A percentile compares a stretch with the other conserved stretches of the same genome.
Conservation (phyloP, 345 rosid species). For the Psidium friedrichsthalianum region DNA sequence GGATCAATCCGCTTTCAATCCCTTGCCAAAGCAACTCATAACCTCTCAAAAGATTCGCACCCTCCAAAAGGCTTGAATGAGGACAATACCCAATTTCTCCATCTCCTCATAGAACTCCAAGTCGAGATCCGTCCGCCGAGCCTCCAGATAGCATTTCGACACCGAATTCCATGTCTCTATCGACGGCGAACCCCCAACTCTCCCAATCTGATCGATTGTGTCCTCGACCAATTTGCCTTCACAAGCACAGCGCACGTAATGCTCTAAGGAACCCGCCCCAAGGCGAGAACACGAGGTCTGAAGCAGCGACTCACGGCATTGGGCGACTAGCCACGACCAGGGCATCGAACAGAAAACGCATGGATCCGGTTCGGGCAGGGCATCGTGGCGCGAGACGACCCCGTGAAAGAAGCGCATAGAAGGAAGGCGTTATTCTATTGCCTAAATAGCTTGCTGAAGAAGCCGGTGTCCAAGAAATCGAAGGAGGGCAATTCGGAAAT, state of each 20-base stretch:
- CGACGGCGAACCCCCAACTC: conserved; percentile 8
- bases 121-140: conserved; percentile 27
- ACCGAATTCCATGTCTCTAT: conserved; percentile 39
- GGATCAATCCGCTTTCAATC: conserved; percentile 28
- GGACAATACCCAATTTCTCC: conserved; percentile 20
- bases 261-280: conserved; percentile 22
- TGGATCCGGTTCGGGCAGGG: conserved; percentile 27
- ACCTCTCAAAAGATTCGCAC: conserved; percentile 23
- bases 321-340: conserved; percentile 48
- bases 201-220: conserved; percentile 21
- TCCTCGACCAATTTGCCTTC: conserved; percentile 34
- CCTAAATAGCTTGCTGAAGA: conserved; percentile 33
- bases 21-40: conserved; percentile 33
- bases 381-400: conserved; percentile 20
- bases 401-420: conserved; percentile 42
- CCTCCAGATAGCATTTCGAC: conserved; percentile 28
- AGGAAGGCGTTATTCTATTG: conserved; percentile 40
- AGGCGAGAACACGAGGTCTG: conserved; percentile 24
- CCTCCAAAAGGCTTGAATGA: conserved; percentile 40
- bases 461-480: conserved; percentile 34
- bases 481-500: conserved; percentile 38
- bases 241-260: conserved; percentile 37
- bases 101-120: conserved; percentile 36
- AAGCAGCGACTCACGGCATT: conserved; percentile 32
- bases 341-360: conserved; percentile 38